A percentile compares a stretch with the other conserved stretches of the same genome.
phyloP scores from a whole-genome alignment of 805 yeast species.

The Candida wancherniae region DNA sequence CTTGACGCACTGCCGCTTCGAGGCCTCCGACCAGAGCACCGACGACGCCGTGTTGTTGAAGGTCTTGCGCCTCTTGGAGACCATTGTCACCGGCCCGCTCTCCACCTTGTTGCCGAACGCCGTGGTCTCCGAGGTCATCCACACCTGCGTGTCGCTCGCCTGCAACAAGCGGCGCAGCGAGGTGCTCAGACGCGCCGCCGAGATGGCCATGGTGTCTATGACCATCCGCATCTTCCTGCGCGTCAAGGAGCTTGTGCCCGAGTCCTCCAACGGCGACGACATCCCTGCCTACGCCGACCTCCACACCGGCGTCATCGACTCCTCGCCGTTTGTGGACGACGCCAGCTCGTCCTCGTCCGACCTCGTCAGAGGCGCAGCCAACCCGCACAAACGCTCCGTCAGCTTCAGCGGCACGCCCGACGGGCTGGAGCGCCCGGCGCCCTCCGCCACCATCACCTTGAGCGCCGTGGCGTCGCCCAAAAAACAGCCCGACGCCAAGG shows the following conservation, averaged over 20 bases:
- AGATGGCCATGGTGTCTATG: constrained; percentile 66
- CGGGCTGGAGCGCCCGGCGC: constrained; percentile 1
- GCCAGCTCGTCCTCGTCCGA: neutral
- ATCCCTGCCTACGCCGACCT: constrained; percentile 46
- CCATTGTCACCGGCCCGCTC: constrained; percentile 56
- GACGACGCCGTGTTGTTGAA: constrained; percentile 89
- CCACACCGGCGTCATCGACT: constrained; percentile 58
- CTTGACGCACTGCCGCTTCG: constrained; percentile 90
- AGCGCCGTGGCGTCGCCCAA: constrained; percentile 9
- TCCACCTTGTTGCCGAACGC: constrained; percentile 73
- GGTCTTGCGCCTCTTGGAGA: constrained; percentile 70
- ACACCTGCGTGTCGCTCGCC: constrained; percentile 86
- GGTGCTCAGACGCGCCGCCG: constrained; percentile 83
- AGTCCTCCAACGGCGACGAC: constrained; percentile 28
- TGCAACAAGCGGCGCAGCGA: constrained; percentile 91
- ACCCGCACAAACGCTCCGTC: too few relatives aligned
- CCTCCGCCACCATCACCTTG: constrained; percentile 6
- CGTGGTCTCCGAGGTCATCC: constrained; percentile 80
- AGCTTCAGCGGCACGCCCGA: constrained; percentile 1
- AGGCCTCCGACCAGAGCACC: constrained; percentile 86
- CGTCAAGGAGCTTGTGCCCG: constrained; percentile 51
- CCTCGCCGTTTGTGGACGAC: neutral
- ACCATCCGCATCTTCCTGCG: constrained; percentile 65
- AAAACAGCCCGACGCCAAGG: neutral
- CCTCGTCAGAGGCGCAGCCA: too few relatives aligned